A percentile compares a stretch with the other conserved stretches of the same genome.
Conservation (phyloP, 352 stramenopile species). For the Phytophthora pisi region DNA sequence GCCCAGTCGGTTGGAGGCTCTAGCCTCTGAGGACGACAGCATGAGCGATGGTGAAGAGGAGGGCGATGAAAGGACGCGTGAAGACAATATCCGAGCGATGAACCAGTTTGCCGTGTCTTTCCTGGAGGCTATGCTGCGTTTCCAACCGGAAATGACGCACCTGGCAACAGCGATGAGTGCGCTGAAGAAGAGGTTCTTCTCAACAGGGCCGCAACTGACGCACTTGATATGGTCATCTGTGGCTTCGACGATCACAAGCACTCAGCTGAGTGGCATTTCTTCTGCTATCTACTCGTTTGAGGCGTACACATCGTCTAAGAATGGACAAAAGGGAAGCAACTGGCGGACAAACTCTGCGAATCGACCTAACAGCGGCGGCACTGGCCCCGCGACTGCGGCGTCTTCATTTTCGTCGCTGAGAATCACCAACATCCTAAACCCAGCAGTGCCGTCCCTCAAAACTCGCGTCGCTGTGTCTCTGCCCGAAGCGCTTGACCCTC, state of each 20-base stretch:
- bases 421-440: slow-evolving; percentile 73
- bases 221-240: slow-evolving; percentile 83
- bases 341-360: slow-evolving; percentile 18
- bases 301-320: slow-evolving; percentile 32
- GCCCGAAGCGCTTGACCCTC: slow-evolving; percentile 64
- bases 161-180: slow-evolving; percentile 55
- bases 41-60: slow-evolving; percentile 39
- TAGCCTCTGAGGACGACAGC: slow-evolving; percentile 44
- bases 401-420: slow-evolving; percentile 72
- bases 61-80: slow-evolving; percentile 19
- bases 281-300: slow-evolving; percentile 67
- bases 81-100: slow-evolving; percentile 71
- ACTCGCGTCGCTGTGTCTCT: slow-evolving; percentile 67
- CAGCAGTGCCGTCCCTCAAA: slow-evolving; percentile 54
- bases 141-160: slow-evolving; percentile 68
- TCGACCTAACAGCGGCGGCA: slow-evolving; percentile 11
- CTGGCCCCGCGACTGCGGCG: slow-evolving; percentile 23
- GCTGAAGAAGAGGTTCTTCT: slow-evolving; percentile 77
- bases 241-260: slow-evolving; percentile 63
- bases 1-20: slow-evolving; percentile 43
- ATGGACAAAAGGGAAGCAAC: slow-evolving; percentile 20
- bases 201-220: slow-evolving; percentile 65
- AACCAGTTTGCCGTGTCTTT: slow-evolving; percentile 78
- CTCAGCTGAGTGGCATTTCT: slow-evolving; percentile 74
- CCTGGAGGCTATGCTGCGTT: slow-evolving; percentile 66